Evolutionary conservation across 1,284 basidiomycete genomes (phyloP).

Genomic region (Trichosporon asahii): DNA sequence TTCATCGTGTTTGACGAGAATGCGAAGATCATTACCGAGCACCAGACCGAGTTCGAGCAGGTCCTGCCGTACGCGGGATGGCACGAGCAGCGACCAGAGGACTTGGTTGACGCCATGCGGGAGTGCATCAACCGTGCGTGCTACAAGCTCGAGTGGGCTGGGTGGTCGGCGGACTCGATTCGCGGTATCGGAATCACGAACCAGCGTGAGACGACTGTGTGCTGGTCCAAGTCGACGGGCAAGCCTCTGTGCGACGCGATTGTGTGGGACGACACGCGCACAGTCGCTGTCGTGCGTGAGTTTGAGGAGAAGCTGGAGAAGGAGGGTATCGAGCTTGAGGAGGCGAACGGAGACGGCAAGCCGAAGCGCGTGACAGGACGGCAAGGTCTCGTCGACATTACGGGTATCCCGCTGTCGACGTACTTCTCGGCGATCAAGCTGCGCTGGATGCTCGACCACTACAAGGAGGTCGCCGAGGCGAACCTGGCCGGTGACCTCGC

Average conservation of each 20-base stretch:
- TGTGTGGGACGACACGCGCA: slow-evolving; percentile 94
- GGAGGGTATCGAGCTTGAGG: slow-evolving; percentile 67
- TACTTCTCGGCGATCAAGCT: slow-evolving; percentile 97
- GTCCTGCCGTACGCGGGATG: slow-evolving; percentile 88
- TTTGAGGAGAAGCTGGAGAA: slow-evolving; percentile 69
- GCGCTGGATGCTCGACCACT: slow-evolving; percentile 92
- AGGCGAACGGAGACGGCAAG: slow-evolving; percentile 17
- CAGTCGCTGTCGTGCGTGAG: slow-evolving; percentile 74
- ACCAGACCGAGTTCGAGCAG: slow-evolving; percentile 87
- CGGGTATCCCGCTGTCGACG: slow-evolving; percentile 86
- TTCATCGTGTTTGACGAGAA: slow-evolving; percentile 91
- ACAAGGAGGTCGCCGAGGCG: slow-evolving; percentile 72
- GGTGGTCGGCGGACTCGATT: slow-evolving; percentile 71
- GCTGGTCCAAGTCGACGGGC: slow-evolving; percentile 87
- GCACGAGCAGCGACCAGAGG: slow-evolving; percentile 91
- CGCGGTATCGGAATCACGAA: slow-evolving; percentile 98
- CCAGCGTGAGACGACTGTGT: slow-evolving; percentile 93
- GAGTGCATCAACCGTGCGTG: slow-evolving; percentile 73
- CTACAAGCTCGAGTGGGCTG: slow-evolving; percentile 67
- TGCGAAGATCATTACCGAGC: slow-evolving; percentile 80
- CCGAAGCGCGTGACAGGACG: slow-evolving; percentile 57
- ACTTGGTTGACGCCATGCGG: slow-evolving; percentile 75
- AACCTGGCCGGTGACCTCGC: slow-evolving; percentile 77
- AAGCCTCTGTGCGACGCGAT: slow-evolving; percentile 84
- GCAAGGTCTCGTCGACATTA: slow-evolving; percentile 51